Base-by-base conservation (phyloP, 1,284 basidiomycete genomes). In the Porodaedalea pini region DNA sequence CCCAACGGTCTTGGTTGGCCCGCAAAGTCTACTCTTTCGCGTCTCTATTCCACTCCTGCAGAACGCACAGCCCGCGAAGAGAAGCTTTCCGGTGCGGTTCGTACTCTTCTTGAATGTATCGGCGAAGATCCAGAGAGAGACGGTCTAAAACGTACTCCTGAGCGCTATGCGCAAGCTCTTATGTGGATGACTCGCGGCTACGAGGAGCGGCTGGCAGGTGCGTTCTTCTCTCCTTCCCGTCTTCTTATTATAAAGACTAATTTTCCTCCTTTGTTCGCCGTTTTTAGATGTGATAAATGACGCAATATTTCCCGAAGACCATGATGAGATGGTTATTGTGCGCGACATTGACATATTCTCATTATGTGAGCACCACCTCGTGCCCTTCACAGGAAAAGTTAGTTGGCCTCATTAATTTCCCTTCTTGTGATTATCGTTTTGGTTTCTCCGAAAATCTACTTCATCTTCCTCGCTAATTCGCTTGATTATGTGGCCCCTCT, bases 171-270 rank as follows among this genome's bases (percentile, higher is more conserved):
- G 29, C 92, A 99, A 72, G 95, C 97, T 27, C 77, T 99, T 54
- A 85, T 99, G 78, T 99, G 94, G 94, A 98, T 99, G 95, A 99
- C 97, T 34, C 88, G 90, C 68, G 97, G 97, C 2, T 99, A 99
- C 74, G 97, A 98, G 70, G 95, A 98, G 71, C 83, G 92, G 63
- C 74, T 99, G 62, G 83, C 86, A 73, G 92, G 93, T 92, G 21
- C 52, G 47, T 61, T 63, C 43, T 51, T 39, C 57, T 53, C 61
- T 32, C 48, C n/a, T 40, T 31, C 44, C 32, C 36, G 51, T 54
- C 51, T 32, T 25, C 50, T 17, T 25, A 34, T 25, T 36, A 7
- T 23, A n/a, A 21, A 40, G 21, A 23, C 51, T 19, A 21, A 32
- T 40, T 29, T 41, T 27, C 23, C 44, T 54, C 19, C 39, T 23